Conservation (phyloP, 371 early-diverging fungal genomes). For the Zopfochytrium polystomum region DNA sequence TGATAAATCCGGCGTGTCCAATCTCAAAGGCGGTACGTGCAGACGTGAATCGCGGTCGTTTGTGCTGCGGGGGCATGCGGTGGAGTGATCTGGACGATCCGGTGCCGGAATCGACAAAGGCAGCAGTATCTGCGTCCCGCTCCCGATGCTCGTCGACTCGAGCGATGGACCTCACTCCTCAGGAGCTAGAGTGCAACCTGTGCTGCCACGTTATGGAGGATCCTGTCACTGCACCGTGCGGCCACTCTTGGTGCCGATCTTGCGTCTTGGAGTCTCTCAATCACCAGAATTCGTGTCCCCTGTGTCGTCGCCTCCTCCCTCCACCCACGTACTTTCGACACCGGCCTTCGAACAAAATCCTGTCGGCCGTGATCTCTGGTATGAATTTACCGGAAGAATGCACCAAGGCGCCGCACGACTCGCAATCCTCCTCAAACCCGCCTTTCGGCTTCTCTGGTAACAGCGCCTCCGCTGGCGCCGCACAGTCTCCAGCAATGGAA, state of each 20-base stretch:
- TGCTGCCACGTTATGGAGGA: conserved; percentile 51
- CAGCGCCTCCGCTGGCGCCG: neutral
- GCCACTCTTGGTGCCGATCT: conserved; percentile 65
- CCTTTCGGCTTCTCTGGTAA: neutral
- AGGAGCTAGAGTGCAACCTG: conserved; percentile 61
- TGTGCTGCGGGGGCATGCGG: too few relatives aligned
- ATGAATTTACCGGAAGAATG: neutral
- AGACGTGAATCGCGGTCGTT: too few relatives aligned
- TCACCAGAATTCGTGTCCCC: conserved; percentile 45
- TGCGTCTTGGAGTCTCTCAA: conserved; percentile 57
- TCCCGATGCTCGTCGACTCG: too few relatives aligned
- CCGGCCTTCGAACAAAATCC: neutral
- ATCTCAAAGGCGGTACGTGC: too few relatives aligned
- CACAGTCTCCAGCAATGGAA: neutral
- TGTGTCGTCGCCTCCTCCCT: conserved; percentile 47
- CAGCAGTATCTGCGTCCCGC: too few relatives aligned
- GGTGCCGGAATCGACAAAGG: too few relatives aligned
- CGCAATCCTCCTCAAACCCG: neutral
- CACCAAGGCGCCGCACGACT: conserved; percentile 1
- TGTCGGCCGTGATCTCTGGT: neutral
- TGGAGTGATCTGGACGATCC: too few relatives aligned
- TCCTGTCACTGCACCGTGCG: conserved; percentile 65
- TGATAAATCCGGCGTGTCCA: too few relatives aligned
- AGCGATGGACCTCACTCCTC: too few relatives aligned
- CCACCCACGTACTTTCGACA: conserved; percentile 15